Evolutionary conservation across 331 rosid species (phyloP).

Genomic region (Pyracantha coccinea): DNA sequence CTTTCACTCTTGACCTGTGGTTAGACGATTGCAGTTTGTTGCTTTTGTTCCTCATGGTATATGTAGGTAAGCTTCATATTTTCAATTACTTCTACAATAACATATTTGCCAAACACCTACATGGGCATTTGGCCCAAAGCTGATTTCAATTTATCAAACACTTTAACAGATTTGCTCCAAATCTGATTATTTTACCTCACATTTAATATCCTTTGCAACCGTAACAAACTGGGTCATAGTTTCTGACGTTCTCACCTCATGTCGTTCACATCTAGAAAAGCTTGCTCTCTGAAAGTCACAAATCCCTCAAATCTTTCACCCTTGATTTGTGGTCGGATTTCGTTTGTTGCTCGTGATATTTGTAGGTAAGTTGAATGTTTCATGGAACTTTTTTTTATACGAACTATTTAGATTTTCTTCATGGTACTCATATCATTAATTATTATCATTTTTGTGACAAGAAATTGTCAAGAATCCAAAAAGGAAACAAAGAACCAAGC

Average conservation of each 20-base stretch:
- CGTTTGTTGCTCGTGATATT: background rate
- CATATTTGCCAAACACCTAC: no score
- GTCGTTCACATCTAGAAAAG: background rate
- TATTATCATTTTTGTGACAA: background rate
- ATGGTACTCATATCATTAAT: background rate
- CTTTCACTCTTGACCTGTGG: background rate
- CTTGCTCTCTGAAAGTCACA: background rate
- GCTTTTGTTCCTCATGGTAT: no score
- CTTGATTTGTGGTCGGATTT: background rate
- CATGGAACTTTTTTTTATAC: background rate
- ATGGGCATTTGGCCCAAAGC: no score
- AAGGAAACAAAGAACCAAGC: background rate
- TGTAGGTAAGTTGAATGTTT: background rate
- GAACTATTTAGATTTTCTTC: background rate
- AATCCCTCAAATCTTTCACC: background rate
- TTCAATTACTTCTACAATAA: no score
- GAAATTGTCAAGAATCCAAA: background rate
- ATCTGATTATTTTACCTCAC: background rate
- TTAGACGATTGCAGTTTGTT: no score
- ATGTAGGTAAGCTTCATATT: no score
- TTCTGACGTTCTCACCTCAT: background rate
- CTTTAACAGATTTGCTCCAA: no score
- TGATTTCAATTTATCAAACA: no score
- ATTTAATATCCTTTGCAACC: no score
- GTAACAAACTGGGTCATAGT: background rate